Evolutionary conservation across 2,329 filamentous ascomycete species (phyloP).

Genomic region (Cercospora sesami): DNA sequence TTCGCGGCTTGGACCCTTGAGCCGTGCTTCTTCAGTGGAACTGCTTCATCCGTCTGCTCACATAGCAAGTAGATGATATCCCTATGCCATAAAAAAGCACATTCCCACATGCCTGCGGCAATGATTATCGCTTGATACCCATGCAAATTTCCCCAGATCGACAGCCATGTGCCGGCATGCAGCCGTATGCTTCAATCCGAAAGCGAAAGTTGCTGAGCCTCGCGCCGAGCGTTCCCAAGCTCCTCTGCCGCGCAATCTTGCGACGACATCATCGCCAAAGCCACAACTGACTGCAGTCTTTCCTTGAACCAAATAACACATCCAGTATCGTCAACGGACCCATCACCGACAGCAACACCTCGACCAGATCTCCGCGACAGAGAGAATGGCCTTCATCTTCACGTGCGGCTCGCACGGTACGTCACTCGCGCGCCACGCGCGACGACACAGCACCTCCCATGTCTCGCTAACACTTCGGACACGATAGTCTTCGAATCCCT

Average conservation of each 20-base stretch:
- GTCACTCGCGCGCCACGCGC: constrained; percentile 21
- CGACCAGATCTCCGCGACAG: neutral
- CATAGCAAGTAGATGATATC: neutral
- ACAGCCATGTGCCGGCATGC: constrained; percentile 3
- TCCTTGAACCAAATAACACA: neutral
- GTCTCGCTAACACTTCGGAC: constrained; percentile 16
- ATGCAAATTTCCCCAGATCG: constrained; percentile 11
- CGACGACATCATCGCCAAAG: constrained; percentile 4
- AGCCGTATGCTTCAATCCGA: constrained; percentile 8
- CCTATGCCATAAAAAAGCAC: neutral
- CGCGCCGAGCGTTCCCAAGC: constrained; percentile 9
- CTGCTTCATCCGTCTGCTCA: neutral
- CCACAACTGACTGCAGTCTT: constrained; percentile 5
- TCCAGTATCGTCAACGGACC: neutral
- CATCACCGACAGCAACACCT: neutral
- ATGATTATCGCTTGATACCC: neutral
- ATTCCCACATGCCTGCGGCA: neutral
- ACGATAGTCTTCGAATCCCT: constrained; percentile 47
- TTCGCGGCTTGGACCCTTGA: neutral
- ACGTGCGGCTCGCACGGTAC: constrained; percentile 53
- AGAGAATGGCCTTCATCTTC: constrained; percentile 46
- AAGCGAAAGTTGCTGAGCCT: constrained; percentile 12
- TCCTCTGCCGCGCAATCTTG: constrained; percentile 22
- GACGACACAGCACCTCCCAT: constrained; percentile 2
- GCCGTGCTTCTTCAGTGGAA: neutral